phyloP scores from a whole-genome alignment of 192 early-diverging fungal genomes.

The Coemansia javaensis region DNA sequence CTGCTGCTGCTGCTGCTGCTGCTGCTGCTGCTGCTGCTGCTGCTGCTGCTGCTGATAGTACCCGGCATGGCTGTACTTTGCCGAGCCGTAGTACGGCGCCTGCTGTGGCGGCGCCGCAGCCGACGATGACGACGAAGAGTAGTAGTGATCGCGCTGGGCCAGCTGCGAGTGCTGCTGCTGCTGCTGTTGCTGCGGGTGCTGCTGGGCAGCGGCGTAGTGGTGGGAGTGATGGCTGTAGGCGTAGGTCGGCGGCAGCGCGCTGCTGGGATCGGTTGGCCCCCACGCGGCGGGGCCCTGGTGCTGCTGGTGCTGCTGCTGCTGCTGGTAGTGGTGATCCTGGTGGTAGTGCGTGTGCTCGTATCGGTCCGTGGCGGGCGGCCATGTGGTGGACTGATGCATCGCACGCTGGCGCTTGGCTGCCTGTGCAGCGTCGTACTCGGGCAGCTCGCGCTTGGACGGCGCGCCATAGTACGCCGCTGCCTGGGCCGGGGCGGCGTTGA shows the following conservation, averaged over 20 bases:
- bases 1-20: constrained; percentile 8
- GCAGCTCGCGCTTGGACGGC: constrained; percentile 9
- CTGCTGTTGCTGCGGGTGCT: not conserved
- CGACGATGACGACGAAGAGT: not conserved
- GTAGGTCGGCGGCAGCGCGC: constrained; percentile 5
- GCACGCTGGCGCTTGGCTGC: constrained; percentile 34
- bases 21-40: constrained; percentile 7
- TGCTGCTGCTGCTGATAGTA: constrained; percentile 20
- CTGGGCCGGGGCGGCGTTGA: not conserved
- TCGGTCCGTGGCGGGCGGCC: constrained; percentile 9
- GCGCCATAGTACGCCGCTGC: constrained; percentile 12
- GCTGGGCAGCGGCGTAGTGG: not conserved
- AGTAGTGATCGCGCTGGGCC: not conserved
- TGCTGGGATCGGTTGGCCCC: constrained; percentile 1
- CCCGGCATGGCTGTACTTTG: constrained; percentile 18
- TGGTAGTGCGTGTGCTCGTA: not conserved
- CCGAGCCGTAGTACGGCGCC: constrained; percentile 25
- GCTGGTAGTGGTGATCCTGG: too few relatives aligned
- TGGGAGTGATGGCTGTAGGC: not conserved
- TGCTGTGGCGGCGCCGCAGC: too few relatives aligned
- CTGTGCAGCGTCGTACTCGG: constrained; percentile 19
- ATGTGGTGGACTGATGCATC: constrained; percentile 19
- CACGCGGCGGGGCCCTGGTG: constrained; percentile 1
- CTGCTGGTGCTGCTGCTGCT: constrained; percentile 7
- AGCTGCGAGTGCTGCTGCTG: not conserved